phyloP scores from a whole-genome alignment of 2,329 filamentous ascomycete species.

The Diplodia sapinea region DNA sequence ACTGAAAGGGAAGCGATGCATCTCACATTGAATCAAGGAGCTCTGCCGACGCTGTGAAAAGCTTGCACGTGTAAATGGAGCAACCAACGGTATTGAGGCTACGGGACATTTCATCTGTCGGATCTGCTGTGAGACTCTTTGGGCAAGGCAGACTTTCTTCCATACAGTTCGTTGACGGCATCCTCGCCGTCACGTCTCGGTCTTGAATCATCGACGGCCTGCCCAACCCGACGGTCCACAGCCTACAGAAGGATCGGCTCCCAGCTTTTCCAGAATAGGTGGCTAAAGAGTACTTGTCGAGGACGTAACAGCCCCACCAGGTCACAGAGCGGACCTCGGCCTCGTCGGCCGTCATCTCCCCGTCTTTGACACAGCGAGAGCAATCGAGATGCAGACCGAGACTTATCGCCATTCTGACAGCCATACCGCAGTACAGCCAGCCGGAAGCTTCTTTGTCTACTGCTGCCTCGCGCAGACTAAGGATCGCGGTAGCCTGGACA shows the following conservation, averaged over 20 bases:
- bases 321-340: conserved; percentile 12
- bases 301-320: conserved; percentile 19
- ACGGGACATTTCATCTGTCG: neutral
- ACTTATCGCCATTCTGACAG: neutral
- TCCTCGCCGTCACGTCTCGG: neutral
- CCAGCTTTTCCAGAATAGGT: neutral
- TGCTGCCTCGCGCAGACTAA: neutral
- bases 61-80: too few relatives aligned
- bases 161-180: neutral
- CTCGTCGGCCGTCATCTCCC: neutral
- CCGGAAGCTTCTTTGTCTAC: conserved; percentile 4
- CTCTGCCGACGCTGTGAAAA: neutral
- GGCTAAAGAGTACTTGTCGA: conserved; percentile 2
- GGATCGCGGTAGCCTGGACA: conserved; percentile 1
- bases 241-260: neutral
- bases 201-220: conserved; percentile 9
- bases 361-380: neutral
- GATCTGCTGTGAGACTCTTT: neutral
- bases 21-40: conserved; percentile 3
- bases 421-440: conserved; percentile 14
- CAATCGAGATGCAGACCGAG: conserved; percentile 22
- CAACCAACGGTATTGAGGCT: neutral
- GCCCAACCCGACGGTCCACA: conserved; percentile 8
- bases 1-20: too few relatives aligned
- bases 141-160: conserved; percentile 3